A percentile compares a stretch with the other conserved stretches of the same genome.
phyloP scores from a whole-genome alignment of 495 filamentous ascomycete species.

The Penicillium taxi region DNA sequence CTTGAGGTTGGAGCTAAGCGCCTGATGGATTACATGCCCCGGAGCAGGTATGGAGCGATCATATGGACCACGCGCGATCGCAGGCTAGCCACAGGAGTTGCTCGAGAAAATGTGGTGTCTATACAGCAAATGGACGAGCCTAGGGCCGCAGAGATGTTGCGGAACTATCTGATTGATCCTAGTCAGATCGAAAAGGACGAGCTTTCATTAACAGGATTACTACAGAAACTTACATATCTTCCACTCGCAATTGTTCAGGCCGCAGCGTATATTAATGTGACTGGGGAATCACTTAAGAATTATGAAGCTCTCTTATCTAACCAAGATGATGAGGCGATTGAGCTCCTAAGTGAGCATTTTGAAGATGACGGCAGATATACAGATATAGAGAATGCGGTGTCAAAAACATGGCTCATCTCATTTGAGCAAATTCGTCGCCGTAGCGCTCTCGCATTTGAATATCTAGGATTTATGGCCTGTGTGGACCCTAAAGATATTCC shows the following conservation, averaged over 20 bases:
- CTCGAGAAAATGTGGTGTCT: background rate
- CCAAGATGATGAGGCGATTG: constrained; percentile 22
- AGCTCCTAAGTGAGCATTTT: constrained; percentile 33
- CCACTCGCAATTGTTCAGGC: constrained; percentile 45
- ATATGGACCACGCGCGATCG: constrained; percentile 1
- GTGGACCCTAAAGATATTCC: constrained; percentile 39
- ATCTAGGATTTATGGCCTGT: constrained; percentile 35
- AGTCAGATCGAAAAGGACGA: constrained; percentile 10
- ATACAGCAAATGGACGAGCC: background rate
- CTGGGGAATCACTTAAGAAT: constrained; percentile 10
- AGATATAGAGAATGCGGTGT: constrained; percentile 30
- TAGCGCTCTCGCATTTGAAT: constrained; percentile 27
- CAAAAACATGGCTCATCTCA: constrained; percentile 42
- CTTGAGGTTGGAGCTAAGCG: background rate
- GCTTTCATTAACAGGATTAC: constrained; percentile 16
- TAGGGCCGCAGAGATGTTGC: constrained; percentile 10
- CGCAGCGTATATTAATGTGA: constrained; percentile 40
- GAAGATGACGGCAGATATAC: constrained; percentile 31
- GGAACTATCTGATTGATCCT: constrained; percentile 10
- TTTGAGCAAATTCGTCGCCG: constrained; percentile 34
- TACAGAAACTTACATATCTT: constrained; percentile 30
- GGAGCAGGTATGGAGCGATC: constrained; percentile 27
- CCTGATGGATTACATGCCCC: constrained; percentile 31
- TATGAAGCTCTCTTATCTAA: constrained; percentile 26
- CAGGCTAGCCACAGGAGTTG: background rate